Conservation (phyloP, 2,329 filamentous ascomycete genomes). For the Hypoxylon sp. region DNA sequence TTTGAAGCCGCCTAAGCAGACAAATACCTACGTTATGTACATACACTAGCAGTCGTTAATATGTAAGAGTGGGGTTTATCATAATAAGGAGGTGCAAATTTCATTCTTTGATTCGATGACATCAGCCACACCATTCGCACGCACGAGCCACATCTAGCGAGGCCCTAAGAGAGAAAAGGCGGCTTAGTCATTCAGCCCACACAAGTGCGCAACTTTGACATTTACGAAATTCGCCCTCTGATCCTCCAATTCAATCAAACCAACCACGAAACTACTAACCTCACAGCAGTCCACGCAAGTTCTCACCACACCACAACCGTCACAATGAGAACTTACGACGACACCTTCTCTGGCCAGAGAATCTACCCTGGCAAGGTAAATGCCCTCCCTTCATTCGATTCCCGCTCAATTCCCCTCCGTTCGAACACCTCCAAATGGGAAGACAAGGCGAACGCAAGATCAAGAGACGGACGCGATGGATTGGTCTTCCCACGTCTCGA, state of each 20-base stretch:
- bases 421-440: constrained; percentile 28
- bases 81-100: constrained; percentile 14
- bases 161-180: constrained; percentile 44
- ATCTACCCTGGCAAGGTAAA: constrained; percentile 78
- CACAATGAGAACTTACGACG: constrained; percentile 77
- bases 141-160: constrained; percentile 48
- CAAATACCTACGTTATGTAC: too few species aligned
- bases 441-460: constrained; percentile 14
- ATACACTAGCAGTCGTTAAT: too few species aligned
- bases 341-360: constrained; percentile 74
- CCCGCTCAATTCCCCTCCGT: constrained; percentile 35
- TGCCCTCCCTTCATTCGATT: constrained; percentile 47
- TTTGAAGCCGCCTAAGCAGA: not conserved
- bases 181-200: constrained; percentile 51
- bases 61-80: constrained; percentile 8
- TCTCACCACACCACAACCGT: constrained; percentile 56
- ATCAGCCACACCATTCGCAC: constrained; percentile 25
- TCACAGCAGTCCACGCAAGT: constrained; percentile 53
- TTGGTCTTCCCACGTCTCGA: not conserved
- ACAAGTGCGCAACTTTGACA: constrained; percentile 50
- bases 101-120: not conserved
- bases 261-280: constrained; percentile 51
- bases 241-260: constrained; percentile 41
- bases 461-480: constrained; percentile 10
- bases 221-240: constrained; percentile 50